These are phyloP conservation scores for Zygosaccharomyces kombuchaensis DNA, from an alignment of 805 yeast species.

Conservation along the genomic window DNA sequence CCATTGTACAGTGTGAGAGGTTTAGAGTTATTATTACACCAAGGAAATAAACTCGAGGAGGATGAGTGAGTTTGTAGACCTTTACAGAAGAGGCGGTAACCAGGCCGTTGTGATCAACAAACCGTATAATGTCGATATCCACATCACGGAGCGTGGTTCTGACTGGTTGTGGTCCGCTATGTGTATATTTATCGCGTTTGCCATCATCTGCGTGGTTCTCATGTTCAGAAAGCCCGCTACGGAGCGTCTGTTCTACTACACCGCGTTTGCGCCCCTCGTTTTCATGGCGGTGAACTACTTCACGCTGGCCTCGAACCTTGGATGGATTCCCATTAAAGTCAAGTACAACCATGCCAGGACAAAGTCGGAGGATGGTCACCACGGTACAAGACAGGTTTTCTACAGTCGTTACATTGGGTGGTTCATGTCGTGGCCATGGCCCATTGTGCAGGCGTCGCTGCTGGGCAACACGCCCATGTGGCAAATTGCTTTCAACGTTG, in stretches of 20 bases:
- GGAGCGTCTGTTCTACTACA: conserved; percentile 35
- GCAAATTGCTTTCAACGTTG: conserved; percentile 30
- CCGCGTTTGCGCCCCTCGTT: conserved; percentile 43
- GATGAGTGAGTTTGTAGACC: conserved; percentile 19
- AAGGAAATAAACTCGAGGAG: neutral
- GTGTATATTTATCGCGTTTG: conserved; percentile 40
- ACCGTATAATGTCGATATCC: conserved; percentile 45
- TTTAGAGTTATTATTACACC: neutral
- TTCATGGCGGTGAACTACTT: conserved; percentile 48
- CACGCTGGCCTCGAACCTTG: conserved; percentile 57
- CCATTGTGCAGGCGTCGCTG: conserved; percentile 35
- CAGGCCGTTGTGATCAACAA: conserved; percentile 45
- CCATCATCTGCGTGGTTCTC: conserved; percentile 28
- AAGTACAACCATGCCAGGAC: conserved; percentile 48
- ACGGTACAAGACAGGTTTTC: conserved; percentile 50
- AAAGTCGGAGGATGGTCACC: conserved; percentile 22
- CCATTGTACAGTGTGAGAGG: neutral
- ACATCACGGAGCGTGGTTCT: conserved; percentile 56
- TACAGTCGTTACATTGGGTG: conserved; percentile 55
- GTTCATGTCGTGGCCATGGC: conserved; percentile 50
- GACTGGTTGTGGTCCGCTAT: conserved; percentile 69
- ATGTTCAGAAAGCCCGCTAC: conserved; percentile 31
- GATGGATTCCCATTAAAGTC: conserved; percentile 46
- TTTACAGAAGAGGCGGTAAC: conserved; percentile 35
- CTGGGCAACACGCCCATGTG: conserved; percentile 26